Evolutionary conservation across 2,329 filamentous ascomycete genomes (phyloP), one percentile per base, ranked within the genome.

Genomic region (Curvularia lunata): DNA sequence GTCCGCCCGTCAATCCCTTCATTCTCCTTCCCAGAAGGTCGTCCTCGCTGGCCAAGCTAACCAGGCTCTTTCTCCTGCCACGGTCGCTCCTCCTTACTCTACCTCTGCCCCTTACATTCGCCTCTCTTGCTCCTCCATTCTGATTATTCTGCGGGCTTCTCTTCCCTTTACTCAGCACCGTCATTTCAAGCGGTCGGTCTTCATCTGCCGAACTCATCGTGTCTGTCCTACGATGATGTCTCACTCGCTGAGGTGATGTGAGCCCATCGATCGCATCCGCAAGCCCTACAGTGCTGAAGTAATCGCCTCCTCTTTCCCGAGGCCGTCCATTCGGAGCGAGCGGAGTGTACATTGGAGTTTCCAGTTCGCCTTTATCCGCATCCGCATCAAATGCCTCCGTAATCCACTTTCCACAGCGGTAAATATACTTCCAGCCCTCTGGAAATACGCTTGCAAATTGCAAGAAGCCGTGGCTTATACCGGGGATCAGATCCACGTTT

Each of bases 391-490:
- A 94, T 0, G 92, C 83, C 27, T 92, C 88, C 46, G 88, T 84
- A 66, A 97, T 92, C 94, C 94, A 98, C 16, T 83, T 80, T 0
- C 87, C 89, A 62, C 90, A 91, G 32, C 89, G 85, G 63, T 90
- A 86, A 67, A 98, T 91, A 71, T 96, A 89, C 69, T 89, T 90
- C 91, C 92, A 96, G 1, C 91, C 93, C 8, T 95, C 91, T 0
- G 92, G 92, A 67, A 96, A 99, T 3, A 97, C 82, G 1, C 86
- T 83, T 0, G 92, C 91, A 72, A 99, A 97, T 72, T 97, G 93
- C 67, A 97, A 79, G 76, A 99, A 99, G 1, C 95, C 95, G 70
- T 99, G 95, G 4, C 88, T 92, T 48, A 97, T 91, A 0, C 94
- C 93, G 0, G 93, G 92, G 4, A 99, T 88, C 23, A 98, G 81